Conservation (phyloP, 306 rosid genomes). For the Prinsepia uniflora region DNA sequence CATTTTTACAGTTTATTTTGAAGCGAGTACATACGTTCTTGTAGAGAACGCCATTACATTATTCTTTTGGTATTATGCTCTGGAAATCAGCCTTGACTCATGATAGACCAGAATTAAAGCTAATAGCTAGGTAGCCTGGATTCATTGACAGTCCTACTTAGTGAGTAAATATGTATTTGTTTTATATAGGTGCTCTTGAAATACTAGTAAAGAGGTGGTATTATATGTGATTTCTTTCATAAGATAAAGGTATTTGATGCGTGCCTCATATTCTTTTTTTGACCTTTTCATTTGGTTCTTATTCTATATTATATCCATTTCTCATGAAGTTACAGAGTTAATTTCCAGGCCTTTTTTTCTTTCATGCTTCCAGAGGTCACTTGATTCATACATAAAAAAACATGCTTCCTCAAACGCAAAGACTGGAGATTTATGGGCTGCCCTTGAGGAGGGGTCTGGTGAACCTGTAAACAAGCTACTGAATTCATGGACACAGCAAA, state of each 20-base stretch:
- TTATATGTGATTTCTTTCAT: background rate
- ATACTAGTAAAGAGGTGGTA: too few relatives aligned
- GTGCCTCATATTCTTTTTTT: constrained; percentile 2
- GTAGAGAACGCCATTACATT: too few relatives aligned
- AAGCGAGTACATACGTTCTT: too few relatives aligned
- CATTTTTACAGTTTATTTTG: too few relatives aligned
- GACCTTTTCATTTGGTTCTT: background rate
- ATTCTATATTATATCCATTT: background rate
- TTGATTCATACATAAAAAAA: constrained; percentile 78
- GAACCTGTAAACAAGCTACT: constrained; percentile 83
- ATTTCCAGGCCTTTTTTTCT: background rate
- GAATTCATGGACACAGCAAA: constrained; percentile 94
- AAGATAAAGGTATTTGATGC: background rate
- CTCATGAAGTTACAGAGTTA: background rate
- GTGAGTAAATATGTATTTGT: too few relatives aligned
- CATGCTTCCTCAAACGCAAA: constrained; percentile 76
- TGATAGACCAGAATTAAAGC: too few relatives aligned
- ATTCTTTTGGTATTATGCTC: too few relatives aligned
- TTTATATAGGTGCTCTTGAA: too few relatives aligned
- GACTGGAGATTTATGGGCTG: constrained; percentile 93
- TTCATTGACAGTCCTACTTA: too few relatives aligned
- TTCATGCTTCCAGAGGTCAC: constrained; percentile 63
- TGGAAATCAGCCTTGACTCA: too few relatives aligned
- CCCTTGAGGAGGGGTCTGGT: constrained; percentile 92
- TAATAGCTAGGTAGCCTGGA: too few relatives aligned